These are phyloP conservation scores for Tylopilus sp. DNA, from an alignment of 1,284 basidiomycete species.

Conservation along the genomic window DNA sequence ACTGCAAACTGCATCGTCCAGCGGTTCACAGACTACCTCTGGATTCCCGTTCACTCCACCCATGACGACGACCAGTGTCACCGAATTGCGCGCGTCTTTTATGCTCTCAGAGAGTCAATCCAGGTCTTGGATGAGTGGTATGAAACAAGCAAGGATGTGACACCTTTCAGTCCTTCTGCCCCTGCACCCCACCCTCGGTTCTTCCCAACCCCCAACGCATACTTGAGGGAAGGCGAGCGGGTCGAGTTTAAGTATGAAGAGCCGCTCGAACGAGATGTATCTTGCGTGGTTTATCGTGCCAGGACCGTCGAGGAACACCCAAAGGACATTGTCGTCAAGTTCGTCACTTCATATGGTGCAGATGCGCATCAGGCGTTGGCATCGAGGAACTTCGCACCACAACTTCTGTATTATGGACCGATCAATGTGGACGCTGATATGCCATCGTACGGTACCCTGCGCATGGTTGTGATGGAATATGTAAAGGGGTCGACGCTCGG, in stretches of 20 bases:
- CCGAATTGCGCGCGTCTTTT: constrained; percentile 8
- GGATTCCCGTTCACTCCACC: constrained; percentile 12
- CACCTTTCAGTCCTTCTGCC: accelerated
- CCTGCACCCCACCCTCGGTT: constrained; percentile 8
- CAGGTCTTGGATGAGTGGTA: constrained; percentile 11
- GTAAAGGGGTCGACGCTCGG: background rate
- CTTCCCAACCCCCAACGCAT: constrained; percentile 15
- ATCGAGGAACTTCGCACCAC: background rate
- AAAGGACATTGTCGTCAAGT: constrained; percentile 18
- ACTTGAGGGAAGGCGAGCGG: accelerated
- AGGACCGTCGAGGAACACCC: background rate
- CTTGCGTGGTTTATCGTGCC: constrained; percentile 12
- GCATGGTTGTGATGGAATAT: constrained; percentile 26
- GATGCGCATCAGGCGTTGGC: constrained; percentile 5
- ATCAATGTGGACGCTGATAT: background rate
- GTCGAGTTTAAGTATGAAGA: constrained; percentile 7
- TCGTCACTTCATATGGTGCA: constrained; percentile 15
- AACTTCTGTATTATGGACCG: background rate
- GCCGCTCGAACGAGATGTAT: background rate
- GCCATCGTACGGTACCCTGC: constrained; percentile 12
- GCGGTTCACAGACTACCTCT: constrained; percentile 19
- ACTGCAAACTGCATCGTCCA: constrained; percentile 9
- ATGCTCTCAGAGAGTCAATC: constrained; percentile 14
- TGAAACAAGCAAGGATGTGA: background rate
- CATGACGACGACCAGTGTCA: constrained; percentile 4